Conservation (phyloP, 306 rosid species). For the Vigna reflexopilosa region DNA sequence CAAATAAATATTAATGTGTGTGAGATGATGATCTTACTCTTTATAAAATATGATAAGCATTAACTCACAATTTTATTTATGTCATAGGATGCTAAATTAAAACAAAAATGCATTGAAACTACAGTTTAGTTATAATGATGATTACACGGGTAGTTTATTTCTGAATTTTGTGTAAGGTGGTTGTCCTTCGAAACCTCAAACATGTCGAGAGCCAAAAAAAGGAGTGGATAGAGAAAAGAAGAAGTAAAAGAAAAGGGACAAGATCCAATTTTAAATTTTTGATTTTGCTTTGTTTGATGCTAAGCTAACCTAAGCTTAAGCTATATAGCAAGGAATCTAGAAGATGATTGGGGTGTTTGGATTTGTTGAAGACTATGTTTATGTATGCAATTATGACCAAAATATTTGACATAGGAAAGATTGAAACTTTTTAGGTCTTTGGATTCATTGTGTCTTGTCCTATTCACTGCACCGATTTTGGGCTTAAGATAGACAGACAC, state of each 20-base stretch:
- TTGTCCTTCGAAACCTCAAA: not conserved
- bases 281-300: conserved; percentile 49
- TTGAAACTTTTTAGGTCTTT: conserved; percentile 34
- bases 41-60: not conserved
- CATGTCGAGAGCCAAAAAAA: conserved; percentile 21
- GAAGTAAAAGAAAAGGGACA: conserved; percentile 1
- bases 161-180: not conserved
- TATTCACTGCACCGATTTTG: conserved; percentile 22
- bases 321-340: conserved; percentile 33
- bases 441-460: conserved; percentile 39
- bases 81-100: conserved; percentile 22
- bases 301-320: conserved; percentile 36
- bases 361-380: conserved; percentile 27
- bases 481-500: conserved; percentile 8
- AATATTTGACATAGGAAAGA: conserved; percentile 24
- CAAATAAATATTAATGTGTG: no score
- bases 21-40: no score
- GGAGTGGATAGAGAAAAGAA: conserved; percentile 12
- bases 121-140: not conserved
- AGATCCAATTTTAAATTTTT: conserved; percentile 39
- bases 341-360: conserved; percentile 25
- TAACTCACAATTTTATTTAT: not conserved
- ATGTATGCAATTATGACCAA: conserved; percentile 35
- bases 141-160: not conserved
- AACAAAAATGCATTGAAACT: conserved; percentile 1